Percentiles rank a stretch among this genome's conserved stretches.
Conservation (phyloP, 1,284 basidiomycete species). For the Melampsora abietis-canadensis region DNA sequence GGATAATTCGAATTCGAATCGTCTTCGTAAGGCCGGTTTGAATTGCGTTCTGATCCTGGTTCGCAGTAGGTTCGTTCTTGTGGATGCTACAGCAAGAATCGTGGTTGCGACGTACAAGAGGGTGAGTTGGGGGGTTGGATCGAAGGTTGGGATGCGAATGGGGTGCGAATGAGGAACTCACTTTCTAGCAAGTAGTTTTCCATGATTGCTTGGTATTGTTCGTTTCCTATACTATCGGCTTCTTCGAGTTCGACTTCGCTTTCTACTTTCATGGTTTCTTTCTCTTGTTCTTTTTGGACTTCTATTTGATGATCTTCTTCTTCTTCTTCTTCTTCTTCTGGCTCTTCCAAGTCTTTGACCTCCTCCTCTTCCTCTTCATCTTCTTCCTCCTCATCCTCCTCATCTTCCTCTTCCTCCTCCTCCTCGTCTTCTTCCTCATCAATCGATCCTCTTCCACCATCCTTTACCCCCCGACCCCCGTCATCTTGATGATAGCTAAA, state of each 20-base stretch:
- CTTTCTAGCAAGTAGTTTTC: conserved; percentile 39
- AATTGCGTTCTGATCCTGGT: conserved; percentile 23
- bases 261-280: too few relatives aligned
- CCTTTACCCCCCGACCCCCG: background rate
- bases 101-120: too few relatives aligned
- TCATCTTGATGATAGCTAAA: background rate
- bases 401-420: background rate
- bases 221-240: background rate
- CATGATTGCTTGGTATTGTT: conserved; percentile 37
- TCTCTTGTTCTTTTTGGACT: too few relatives aligned
- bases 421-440: conserved; percentile 6
- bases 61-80: conserved; percentile 17
- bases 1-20: conserved; percentile 31
- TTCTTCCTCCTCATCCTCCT: conserved; percentile 17
- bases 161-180: background rate
- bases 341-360: background rate
- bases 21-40: conserved; percentile 19
- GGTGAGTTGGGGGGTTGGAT: too few relatives aligned
- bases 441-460: background rate
- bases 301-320: conserved; percentile 25
- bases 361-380: conserved; percentile 16
- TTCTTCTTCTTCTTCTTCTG: conserved; percentile 3
- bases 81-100: conserved; percentile 19
- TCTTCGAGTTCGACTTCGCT: too few relatives aligned
- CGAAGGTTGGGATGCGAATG: background rate